These are phyloP conservation scores for Boletus tylopilopsis DNA, from an alignment of 768 basidiomycete genomes.

Conservation along the genomic window DNA sequence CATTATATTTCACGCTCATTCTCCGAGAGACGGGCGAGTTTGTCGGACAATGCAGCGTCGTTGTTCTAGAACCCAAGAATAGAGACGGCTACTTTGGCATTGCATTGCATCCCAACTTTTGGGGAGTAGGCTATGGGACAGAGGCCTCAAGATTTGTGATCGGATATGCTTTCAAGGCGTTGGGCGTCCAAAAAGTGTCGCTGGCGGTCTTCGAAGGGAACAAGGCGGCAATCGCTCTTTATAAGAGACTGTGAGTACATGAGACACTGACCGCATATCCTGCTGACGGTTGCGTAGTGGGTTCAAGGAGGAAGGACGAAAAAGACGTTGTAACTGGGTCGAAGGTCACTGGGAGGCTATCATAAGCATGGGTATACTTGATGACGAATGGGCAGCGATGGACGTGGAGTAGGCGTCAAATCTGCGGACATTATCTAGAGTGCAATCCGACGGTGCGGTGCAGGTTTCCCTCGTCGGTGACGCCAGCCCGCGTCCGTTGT, in stretches of 20 bases:
- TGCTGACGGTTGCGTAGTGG: slow-evolving; percentile 20
- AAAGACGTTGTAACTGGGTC: slow-evolving; percentile 28
- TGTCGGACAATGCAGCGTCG: slow-evolving; percentile 15
- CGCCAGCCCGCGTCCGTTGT: too few species aligned
- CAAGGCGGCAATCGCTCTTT: slow-evolving; percentile 16
- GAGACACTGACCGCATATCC: neutral
- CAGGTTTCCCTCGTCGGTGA: too few species aligned
- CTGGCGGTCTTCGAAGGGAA: slow-evolving; percentile 16
- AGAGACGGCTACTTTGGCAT: slow-evolving; percentile 26
- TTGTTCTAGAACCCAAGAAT: slow-evolving; percentile 21
- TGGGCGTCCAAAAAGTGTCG: slow-evolving; percentile 28
- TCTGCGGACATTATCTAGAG: too few species aligned
- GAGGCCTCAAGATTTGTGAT: slow-evolving; percentile 16
- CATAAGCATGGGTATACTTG: slow-evolving; percentile 1
- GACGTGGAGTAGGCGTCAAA: neutral
- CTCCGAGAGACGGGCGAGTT: slow-evolving; percentile 18
- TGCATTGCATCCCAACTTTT: slow-evolving; percentile 20
- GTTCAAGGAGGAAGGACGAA: slow-evolving; percentile 18
- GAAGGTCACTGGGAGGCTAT: slow-evolving; percentile 31
- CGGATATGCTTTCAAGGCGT: slow-evolving; percentile 20
- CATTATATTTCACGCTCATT: slow-evolving; percentile 22
- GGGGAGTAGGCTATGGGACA: slow-evolving; percentile 24
- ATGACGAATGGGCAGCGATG: slow-evolving; percentile 15
- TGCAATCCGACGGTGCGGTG: too few species aligned
- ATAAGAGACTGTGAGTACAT: slow-evolving; percentile 27